Conservation (phyloP, 805 yeast genomes). For the Candida orba region DNA sequence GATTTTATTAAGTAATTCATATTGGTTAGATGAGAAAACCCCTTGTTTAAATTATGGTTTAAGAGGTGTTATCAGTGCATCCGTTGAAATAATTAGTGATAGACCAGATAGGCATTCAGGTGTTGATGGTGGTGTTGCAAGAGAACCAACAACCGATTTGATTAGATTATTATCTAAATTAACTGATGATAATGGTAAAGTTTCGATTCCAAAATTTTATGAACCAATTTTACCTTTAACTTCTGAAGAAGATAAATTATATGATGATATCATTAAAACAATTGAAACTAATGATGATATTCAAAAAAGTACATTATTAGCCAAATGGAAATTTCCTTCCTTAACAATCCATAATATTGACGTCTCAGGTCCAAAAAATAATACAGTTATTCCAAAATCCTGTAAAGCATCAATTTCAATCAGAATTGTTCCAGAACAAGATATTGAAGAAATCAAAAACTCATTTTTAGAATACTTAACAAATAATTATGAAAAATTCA, state of each 20-base stretch:
- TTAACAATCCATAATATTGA: slow-evolving; percentile 76
- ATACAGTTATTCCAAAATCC: slow-evolving; percentile 80
- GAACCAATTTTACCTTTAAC: slow-evolving; percentile 56
- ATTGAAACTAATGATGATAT: slow-evolving; percentile 24
- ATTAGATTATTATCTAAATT: slow-evolving; percentile 63
- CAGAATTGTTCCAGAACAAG: slow-evolving; percentile 87
- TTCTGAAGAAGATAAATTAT: slow-evolving; percentile 50
- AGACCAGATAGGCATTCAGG: slow-evolving; percentile 92
- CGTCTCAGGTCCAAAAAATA: slow-evolving; percentile 86
- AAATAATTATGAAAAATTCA: slow-evolving; percentile 39
- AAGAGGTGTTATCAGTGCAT: slow-evolving; percentile 81
- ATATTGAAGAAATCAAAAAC: slow-evolving; percentile 47
- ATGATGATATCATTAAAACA: slow-evolving; percentile 49
- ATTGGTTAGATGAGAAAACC: slow-evolving; percentile 83
- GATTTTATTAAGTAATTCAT: slow-evolving; percentile 83
- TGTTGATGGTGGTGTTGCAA: slow-evolving; percentile 85
- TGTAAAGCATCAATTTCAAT: slow-evolving; percentile 75
- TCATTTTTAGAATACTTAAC: slow-evolving; percentile 41
- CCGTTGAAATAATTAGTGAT: slow-evolving; percentile 63
- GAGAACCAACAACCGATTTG: slow-evolving; percentile 87
- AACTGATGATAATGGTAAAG: slow-evolving; percentile 46
- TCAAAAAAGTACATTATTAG: slow-evolving; percentile 48
- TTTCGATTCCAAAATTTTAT: slow-evolving; percentile 63
- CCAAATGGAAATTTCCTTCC: slow-evolving; percentile 88
- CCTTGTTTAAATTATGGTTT: slow-evolving; percentile 95